Percentiles rank a stretch among this genome's conserved stretches.
These are phyloP conservation scores for Curvularia spicifera DNA, from an alignment of 2,329 filamentous ascomycete genomes.

Conservation along the genomic window DNA sequence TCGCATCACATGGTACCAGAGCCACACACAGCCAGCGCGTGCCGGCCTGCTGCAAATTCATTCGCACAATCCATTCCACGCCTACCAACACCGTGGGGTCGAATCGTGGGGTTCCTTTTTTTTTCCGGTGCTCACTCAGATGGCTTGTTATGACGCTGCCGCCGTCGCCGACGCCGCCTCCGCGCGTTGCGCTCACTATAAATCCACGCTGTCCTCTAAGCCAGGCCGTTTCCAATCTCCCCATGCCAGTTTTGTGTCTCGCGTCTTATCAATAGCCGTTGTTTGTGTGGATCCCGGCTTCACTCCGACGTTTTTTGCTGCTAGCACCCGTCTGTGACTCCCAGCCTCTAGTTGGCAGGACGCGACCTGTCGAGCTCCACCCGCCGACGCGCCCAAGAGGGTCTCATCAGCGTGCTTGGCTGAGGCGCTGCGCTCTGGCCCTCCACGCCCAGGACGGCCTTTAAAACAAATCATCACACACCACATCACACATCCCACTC, in stretches of 20 bases:
- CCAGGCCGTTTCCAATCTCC: neutral
- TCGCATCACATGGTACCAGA: constrained; percentile 10
- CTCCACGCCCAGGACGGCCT: constrained; percentile 30
- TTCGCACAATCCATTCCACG: constrained; percentile 25
- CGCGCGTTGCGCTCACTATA: constrained; percentile 5
- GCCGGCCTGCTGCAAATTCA: constrained; percentile 23
- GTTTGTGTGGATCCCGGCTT: constrained; percentile 22
- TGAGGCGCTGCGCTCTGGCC: constrained; percentile 29
- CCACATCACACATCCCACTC: constrained; percentile 10
- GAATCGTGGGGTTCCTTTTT: constrained; percentile 24
- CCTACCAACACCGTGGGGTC: constrained; percentile 20
- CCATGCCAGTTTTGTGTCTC: neutral
- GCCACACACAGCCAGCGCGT: constrained; percentile 19
- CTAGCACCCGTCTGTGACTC: constrained; percentile 11
- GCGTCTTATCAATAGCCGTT: constrained; percentile 18
- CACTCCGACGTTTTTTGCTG: constrained; percentile 15
- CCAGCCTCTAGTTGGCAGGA: constrained; percentile 6
- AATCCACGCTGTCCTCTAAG: neutral
- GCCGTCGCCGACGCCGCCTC: neutral
- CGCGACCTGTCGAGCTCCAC: constrained; percentile 11
- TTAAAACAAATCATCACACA: constrained; percentile 33
- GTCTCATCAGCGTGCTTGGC: constrained; percentile 28
- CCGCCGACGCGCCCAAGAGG: constrained; percentile 15
- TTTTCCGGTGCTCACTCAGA: neutral
- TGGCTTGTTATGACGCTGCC: constrained; percentile 4